These are phyloP conservation scores for Holtermanniella nyarrowii DNA, from an alignment of 768 basidiomycete species.

Conservation along the genomic window DNA sequence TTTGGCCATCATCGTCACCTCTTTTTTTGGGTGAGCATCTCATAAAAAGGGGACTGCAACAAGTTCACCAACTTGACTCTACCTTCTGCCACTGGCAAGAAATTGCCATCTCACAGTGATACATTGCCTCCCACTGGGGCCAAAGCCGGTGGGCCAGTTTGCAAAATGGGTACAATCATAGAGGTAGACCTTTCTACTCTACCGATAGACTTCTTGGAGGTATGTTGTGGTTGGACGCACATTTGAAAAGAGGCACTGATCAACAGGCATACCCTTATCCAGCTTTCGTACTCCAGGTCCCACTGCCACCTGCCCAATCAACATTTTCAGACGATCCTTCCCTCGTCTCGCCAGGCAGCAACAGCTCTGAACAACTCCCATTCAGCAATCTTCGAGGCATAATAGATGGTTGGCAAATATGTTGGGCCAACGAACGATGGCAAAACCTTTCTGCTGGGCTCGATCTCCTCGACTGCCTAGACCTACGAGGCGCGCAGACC, in stretches of 20 bases:
- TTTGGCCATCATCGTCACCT: no score
- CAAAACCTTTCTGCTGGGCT: slow-evolving; percentile 14
- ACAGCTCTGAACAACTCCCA: neutral
- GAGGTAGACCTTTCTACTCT: slow-evolving; percentile 5
- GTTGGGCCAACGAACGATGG: slow-evolving; percentile 28
- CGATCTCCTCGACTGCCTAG: slow-evolving; percentile 25
- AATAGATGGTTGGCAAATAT: neutral
- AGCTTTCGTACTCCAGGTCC: slow-evolving; percentile 25
- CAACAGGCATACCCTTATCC: slow-evolving; percentile 18
- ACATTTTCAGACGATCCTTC: neutral
- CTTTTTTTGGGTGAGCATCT: no score
- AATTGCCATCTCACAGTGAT: no score
- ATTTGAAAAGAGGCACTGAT: neutral
- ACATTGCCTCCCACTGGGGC: no score
- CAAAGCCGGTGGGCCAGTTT: no score
- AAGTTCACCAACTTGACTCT: no score
- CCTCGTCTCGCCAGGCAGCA: neutral
- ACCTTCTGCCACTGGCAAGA: no score
- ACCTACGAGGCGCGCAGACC: slow-evolving; percentile 16
- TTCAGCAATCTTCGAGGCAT: neutral
- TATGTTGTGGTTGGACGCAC: slow-evolving; percentile 5
- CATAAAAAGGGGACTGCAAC: no score
- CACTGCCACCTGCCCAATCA: slow-evolving; percentile 8
- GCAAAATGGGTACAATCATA: no score
- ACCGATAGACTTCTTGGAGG: slow-evolving; percentile 16